phyloP scores from a whole-genome alignment of 768 basidiomycete species.

The Sporobolomyces pararoseus region DNA sequence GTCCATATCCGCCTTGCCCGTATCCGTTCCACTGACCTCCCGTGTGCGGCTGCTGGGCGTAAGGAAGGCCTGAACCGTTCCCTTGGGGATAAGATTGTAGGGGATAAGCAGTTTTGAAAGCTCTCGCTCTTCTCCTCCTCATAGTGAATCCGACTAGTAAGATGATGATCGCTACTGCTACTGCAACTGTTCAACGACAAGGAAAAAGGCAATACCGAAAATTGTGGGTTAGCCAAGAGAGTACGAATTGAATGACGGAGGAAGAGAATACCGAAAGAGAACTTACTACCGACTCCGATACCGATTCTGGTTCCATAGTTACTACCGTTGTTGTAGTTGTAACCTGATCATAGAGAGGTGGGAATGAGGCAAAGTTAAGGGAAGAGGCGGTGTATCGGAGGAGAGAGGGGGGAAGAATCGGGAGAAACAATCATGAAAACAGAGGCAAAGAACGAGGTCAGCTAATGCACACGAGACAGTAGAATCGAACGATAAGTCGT shows the following conservation, averaged over 20 bases:
- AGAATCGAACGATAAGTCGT: too few species aligned
- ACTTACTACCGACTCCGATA: slow-evolving; percentile 27
- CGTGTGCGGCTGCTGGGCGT: background rate
- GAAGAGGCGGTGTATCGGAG: background rate
- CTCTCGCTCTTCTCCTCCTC: slow-evolving; percentile 25
- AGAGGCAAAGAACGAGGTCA: too few species aligned
- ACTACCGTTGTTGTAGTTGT: background rate
- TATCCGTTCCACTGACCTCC: background rate
- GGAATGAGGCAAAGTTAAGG: background rate
- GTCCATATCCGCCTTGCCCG: slow-evolving; percentile 2
- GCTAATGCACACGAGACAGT: too few species aligned
- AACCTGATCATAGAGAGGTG: background rate
- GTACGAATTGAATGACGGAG: background rate
- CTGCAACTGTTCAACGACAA: slow-evolving; percentile 3
- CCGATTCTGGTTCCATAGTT: slow-evolving; percentile 27
- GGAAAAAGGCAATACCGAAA: too few species aligned
- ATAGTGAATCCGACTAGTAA: slow-evolving; percentile 26
- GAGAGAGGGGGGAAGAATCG: background rate
- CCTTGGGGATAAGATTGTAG: slow-evolving; percentile 15
- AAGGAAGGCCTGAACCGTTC: background rate
- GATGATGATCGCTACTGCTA: slow-evolving; percentile 29
- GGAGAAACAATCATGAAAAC: background rate
- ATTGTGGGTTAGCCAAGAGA: background rate
- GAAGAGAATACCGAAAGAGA: background rate
- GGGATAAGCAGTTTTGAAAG: slow-evolving; percentile 34